phyloP scores from a whole-genome alignment of 352 stramenopile species.

The Aphanomyces invadans region DNA sequence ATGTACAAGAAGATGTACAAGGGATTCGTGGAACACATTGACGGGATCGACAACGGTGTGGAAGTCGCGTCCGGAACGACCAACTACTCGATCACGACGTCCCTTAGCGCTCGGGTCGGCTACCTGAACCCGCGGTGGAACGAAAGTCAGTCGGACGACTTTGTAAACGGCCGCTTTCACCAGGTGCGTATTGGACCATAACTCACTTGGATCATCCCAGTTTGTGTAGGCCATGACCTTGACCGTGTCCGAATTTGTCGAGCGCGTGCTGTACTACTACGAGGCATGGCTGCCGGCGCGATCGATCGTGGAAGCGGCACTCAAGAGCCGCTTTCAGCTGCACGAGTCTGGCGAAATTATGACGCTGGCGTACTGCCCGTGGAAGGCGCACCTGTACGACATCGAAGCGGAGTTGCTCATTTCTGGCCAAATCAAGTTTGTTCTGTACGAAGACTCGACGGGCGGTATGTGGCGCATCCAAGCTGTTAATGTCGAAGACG shows the following conservation, averaged over 20 bases:
- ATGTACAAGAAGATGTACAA: slow-evolving; percentile 92
- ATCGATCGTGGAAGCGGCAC: slow-evolving; percentile 87
- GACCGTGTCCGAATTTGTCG: slow-evolving; percentile 92
- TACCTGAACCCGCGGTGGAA: slow-evolving; percentile 96
- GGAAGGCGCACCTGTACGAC: slow-evolving; percentile 95
- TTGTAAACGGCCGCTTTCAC: slow-evolving; percentile 90
- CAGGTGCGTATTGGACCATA: slow-evolving; percentile 29
- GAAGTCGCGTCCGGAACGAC: slow-evolving; percentile 53
- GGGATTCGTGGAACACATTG: slow-evolving; percentile 96
- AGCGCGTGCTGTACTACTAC: slow-evolving; percentile 86
- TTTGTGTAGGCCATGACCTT: slow-evolving; percentile 85
- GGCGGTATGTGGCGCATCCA: slow-evolving; percentile 94
- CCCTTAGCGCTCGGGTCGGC: slow-evolving; percentile 79
- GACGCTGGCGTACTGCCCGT: slow-evolving; percentile 89
- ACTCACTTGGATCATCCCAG: too few species aligned
- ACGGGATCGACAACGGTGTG: slow-evolving; percentile 98
- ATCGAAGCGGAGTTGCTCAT: slow-evolving; percentile 90
- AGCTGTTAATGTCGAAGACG: slow-evolving; percentile 89
- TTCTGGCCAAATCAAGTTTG: slow-evolving; percentile 91
- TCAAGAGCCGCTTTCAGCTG: slow-evolving; percentile 79
- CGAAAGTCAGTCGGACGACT: slow-evolving; percentile 58
- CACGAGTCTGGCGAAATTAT: slow-evolving; percentile 93
- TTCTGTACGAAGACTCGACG: slow-evolving; percentile 92
- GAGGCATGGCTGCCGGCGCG: slow-evolving; percentile 91
- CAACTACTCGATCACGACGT: slow-evolving; percentile 75